Evolutionary conservation across 78 protist species (phyloP).

Genomic region (Goniomonas avonlea): DNA sequence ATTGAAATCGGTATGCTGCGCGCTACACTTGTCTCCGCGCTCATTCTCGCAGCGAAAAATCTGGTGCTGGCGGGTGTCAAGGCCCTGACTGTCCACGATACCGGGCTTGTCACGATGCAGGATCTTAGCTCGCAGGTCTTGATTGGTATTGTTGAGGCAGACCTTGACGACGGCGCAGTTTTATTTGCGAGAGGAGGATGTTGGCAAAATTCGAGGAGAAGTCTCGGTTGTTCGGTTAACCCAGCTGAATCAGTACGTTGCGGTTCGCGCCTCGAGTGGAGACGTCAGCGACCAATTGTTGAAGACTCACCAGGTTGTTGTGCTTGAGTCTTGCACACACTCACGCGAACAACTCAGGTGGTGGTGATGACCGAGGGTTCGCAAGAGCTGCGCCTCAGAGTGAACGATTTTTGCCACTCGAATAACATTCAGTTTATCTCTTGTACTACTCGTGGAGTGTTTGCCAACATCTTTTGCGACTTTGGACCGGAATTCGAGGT

Average conservation of each 20-base stretch:
- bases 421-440: conserved; percentile 38
- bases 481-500: conserved; percentile 74
- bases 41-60: conserved; percentile 79
- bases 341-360: no score
- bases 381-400: conserved; percentile 17
- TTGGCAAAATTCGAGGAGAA: conserved; percentile 68
- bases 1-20: conserved; percentile 68
- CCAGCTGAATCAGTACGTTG: conserved; percentile 88
- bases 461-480: conserved; percentile 72
- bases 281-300: no score
- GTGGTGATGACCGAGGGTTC: conserved; percentile 41
- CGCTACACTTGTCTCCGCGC: neutral
- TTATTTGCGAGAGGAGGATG: conserved; percentile 70
- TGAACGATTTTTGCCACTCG: conserved; percentile 56
- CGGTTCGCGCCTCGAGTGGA: no score
- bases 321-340: no score
- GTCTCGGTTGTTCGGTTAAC: conserved; percentile 42
- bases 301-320: no score
- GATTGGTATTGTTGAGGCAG: neutral
- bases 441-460: conserved; percentile 65
- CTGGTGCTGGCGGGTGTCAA: conserved; percentile 90
- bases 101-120: conserved; percentile 14
- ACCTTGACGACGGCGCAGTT: conserved; percentile 54
- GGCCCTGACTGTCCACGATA: conserved; percentile 81
- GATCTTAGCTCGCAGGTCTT: conserved; percentile 63